These are phyloP conservation scores for Sarocladiaceae sp. DNA, from an alignment of 2,329 filamentous ascomycete species.

Conservation along the genomic window DNA sequence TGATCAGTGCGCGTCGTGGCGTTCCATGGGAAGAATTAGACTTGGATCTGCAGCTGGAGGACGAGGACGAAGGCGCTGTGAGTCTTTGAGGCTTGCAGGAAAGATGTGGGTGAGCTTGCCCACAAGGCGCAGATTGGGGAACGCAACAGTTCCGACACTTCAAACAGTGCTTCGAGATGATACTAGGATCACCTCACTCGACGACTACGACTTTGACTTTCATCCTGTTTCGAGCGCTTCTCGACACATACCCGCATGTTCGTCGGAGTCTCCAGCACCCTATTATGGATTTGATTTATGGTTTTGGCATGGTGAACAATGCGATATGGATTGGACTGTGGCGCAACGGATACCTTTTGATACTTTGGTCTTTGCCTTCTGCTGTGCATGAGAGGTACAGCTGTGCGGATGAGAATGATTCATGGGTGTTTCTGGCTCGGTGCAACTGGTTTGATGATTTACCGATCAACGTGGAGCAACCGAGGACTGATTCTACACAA, in stretches of 20 bases:
- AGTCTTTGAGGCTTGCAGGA: constrained; percentile 21
- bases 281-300: constrained; percentile 9
- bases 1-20: constrained; percentile 27
- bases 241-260: constrained; percentile 5
- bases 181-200: too few relatives aligned
- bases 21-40: constrained; percentile 1
- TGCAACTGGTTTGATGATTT: too few relatives aligned
- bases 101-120: too few relatives aligned
- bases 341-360: background rate
- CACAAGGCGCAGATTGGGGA: too few relatives aligned
- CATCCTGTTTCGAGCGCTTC: constrained; percentile 9
- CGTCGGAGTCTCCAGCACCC: background rate
- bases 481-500: too few relatives aligned
- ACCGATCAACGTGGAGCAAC: too few relatives aligned
- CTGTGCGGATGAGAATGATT: too few relatives aligned
- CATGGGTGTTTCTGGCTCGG: too few relatives aligned
- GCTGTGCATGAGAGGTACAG: background rate
- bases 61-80: constrained; percentile 28
- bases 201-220: background rate
- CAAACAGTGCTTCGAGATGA: background rate
- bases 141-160: background rate
- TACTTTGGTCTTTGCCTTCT: background rate
- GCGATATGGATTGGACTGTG: background rate
- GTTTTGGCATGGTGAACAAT: constrained; percentile 7
- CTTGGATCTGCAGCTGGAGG: constrained; percentile 18